Evolutionary conservation across 805 yeast genomes (phyloP), one percentile per base, ranked within the genome.

Genomic region (Cyberlindnera meyerae): DNA sequence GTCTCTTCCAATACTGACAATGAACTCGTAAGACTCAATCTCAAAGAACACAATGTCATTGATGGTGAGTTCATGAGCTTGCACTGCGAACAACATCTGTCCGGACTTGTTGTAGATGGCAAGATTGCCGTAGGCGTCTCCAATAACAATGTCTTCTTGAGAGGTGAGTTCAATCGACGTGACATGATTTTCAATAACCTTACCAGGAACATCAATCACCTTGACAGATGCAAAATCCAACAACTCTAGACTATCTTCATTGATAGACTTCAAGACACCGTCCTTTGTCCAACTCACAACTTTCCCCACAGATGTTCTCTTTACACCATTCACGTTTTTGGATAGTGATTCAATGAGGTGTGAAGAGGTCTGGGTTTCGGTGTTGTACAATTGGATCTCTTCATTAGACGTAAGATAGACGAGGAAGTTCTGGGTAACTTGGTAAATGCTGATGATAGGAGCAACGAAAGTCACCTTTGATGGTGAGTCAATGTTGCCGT

Each of bases 1-100:
- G 51, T 79, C 86, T 28, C 85, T 57, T 2, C 82, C 73, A 18
- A 72, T 70, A 27, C 75, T 68, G 14, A 67, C 65, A 5, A 71
- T 48, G 31, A 70, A 62, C 25, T 58, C 49, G 13, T 40, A 29
- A 0, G 43, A 42, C 0, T 43, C 58, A 4, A 60, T 37, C 29
- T 54, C 49, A 37, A 71, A 70, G 34, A 54, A 59, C 1, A 54
- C 37, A 2, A 75, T 48, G 29, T 70, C 77, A 40, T 72, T 75
- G 12, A 76, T 55, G 9, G 71, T 57, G 7, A 77, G 71, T 17
- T 74, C 71, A 44, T 77, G 81, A 1, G 77, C 75, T 29, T 70
- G 66, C 0, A 61, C 50, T 6, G 52, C 57, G 47, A 45, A 62
- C 11, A 47, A 45, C 27, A 37, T 18, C 4, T 29, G 45, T 4